Evolutionary conservation across 768 basidiomycete genomes (phyloP), one percentile per base, ranked within the genome.

Genomic region (Pisolithus sp.): DNA sequence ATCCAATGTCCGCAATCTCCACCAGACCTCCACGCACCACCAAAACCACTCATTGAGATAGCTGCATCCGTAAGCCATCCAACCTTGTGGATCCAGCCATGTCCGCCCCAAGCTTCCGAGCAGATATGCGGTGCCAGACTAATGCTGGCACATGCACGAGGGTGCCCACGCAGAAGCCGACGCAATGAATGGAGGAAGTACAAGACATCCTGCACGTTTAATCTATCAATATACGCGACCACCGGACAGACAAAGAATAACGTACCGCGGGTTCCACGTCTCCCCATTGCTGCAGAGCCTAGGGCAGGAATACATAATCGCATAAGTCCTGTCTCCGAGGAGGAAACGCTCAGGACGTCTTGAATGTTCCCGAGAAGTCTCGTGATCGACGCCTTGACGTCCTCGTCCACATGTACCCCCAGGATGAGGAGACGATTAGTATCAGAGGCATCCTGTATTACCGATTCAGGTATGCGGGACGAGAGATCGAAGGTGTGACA

Each of bases 1-100:
- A 45, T 40, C 47, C 34, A 50, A 46, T 21, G 31, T 28, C 13
- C 13, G 54, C 42, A 42, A 45, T 36, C 24, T 44, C 10, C 36
- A 47, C 30, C n/a, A 34, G 36, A 44, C 30, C 43, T 42, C 60
- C 49, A 69, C 78, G 56, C 67, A 91, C 93, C 85, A 50, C 86
- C 80, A 66, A 94, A 94, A 23, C 89, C 85, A 42, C 78, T 71
- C 57, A 95, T 69, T 39, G 82, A 84, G 42, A 96, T 72, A 26
- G 81, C 77, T 8, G 79, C 84, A 66, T 95, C 93, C 2, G 83
- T 77, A 28, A 83, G 66, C 90, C 89, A 93, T 15, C 85, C 81
- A 17, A 95, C 66, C 63, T 84, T 87, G 56, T 86, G 79, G 26
- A 83, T 66, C 89, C 91, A 94, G 2, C 82, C 86, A 18, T 68